A percentile compares a stretch with the other conserved stretches of the same genome.
Conservation (phyloP, 768 basidiomycete genomes). For the Pisolithus orientalis region DNA sequence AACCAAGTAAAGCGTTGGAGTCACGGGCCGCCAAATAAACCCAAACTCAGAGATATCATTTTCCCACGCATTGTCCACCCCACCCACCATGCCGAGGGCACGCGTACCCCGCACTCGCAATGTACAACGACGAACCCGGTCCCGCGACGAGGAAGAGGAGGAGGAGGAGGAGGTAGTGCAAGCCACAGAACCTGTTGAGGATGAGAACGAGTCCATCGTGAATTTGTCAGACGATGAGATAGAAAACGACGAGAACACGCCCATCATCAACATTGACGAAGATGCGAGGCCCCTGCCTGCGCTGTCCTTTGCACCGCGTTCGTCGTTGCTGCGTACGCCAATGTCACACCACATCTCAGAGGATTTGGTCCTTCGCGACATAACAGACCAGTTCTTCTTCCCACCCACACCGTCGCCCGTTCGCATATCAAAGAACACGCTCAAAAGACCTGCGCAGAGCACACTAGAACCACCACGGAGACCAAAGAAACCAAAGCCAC, state of each 20-base stretch:
- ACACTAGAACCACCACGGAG: constrained; percentile 23
- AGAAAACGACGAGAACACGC: constrained; percentile 13
- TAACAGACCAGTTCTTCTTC: constrained; percentile 30
- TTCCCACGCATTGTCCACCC: constrained; percentile 17
- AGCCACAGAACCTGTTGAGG: not conserved
- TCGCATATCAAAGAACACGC: constrained; percentile 14
- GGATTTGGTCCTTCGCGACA: constrained; percentile 23
- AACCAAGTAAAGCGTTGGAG: too few relatives aligned
- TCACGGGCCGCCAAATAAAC: too few relatives aligned
- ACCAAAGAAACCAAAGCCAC: constrained; percentile 27
- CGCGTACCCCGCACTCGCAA: constrained; percentile 11
- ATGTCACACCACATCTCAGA: constrained; percentile 14
- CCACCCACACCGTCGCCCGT: constrained; percentile 27
- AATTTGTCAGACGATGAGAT: not conserved
- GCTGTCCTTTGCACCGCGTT: constrained; percentile 8
- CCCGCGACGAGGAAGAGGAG: constrained; percentile 1
- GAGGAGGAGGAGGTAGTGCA: not conserved
- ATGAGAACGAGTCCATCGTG: not conserved
- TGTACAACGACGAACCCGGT: constrained; percentile 8
- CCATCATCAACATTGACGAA: constrained; percentile 9
- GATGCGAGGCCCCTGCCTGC: constrained; percentile 3
- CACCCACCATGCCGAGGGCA: not conserved
- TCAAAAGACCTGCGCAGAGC: constrained; percentile 8
- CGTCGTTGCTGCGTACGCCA: constrained; percentile 19
- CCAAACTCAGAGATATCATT: not conserved